Conservation (phyloP, 495 filamentous ascomycete species). For the Lasiosphaeriaceae sp. region DNA sequence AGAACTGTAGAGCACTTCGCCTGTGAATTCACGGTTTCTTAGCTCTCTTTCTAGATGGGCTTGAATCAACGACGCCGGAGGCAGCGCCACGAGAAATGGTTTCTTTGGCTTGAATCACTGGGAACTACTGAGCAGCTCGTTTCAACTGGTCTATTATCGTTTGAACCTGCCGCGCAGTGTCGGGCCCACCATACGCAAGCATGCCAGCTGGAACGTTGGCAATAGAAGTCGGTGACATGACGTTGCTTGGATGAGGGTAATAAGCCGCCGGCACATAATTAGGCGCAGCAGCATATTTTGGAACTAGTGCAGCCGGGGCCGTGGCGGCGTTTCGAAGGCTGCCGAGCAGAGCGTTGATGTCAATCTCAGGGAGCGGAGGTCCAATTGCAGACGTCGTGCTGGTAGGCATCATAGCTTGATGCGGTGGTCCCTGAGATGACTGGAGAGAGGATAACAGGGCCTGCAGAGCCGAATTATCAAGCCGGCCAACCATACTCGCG, state of each 20-base stretch:
- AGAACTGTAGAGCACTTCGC: no score
- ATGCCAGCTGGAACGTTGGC: slow-evolving; percentile 20
- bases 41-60: no score
- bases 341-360: slow-evolving; percentile 26
- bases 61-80: no score
- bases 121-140: background rate
- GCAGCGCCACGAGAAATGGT: no score
- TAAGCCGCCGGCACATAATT: slow-evolving; percentile 7
- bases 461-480: slow-evolving; percentile 70
- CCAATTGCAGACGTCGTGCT: slow-evolving; percentile 26
- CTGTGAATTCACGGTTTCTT: no score
- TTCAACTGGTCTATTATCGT: slow-evolving; percentile 26
- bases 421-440: slow-evolving; percentile 39
- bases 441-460: slow-evolving; percentile 64
- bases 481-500: slow-evolving; percentile 49
- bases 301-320: slow-evolving; percentile 14
- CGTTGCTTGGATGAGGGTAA: slow-evolving; percentile 7
- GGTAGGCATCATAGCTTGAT: slow-evolving; percentile 47
- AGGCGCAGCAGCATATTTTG: slow-evolving; percentile 15
- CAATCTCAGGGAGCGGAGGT: slow-evolving; percentile 24
- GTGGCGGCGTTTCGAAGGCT: slow-evolving; percentile 16
- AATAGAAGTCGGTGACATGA: background rate
- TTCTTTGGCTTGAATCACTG: no score
- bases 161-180: slow-evolving; percentile 25
- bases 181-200: slow-evolving; percentile 7